A percentile compares a stretch with the other conserved stretches of the same genome.
Conservation (phyloP, 2,329 filamentous ascomycete genomes). For the Colletotrichum spinosum region DNA sequence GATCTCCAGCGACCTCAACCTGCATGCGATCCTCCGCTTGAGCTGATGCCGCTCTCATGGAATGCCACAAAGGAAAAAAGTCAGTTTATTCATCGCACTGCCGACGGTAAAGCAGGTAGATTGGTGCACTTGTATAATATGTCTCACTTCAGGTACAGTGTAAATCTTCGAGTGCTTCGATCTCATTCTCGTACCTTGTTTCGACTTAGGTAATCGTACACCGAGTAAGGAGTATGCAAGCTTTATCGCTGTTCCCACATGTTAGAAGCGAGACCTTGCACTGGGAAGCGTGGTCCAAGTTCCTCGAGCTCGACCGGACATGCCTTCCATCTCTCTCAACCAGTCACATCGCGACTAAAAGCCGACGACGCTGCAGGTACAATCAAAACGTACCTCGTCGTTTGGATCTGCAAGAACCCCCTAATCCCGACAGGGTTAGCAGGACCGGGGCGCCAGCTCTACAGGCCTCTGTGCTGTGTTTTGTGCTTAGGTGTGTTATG, state of each 20-base stretch:
- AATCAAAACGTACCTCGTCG: conserved; percentile 18
- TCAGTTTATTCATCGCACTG: no score
- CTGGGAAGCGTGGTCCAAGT: conserved; percentile 22
- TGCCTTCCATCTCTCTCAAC: neutral
- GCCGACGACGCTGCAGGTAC: conserved; percentile 35
- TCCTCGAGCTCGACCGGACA: conserved; percentile 18
- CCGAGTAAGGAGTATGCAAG: neutral
- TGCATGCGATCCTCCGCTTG: no score
- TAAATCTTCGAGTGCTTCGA: no score
- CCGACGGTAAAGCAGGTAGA: no score
- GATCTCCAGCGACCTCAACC: no score
- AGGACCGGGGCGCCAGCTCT: conserved; percentile 15
- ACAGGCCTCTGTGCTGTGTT: neutral
- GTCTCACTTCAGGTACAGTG: no score
- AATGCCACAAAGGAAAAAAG: no score
- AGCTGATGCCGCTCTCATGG: no score
- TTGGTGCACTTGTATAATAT: no score
- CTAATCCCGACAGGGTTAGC: conserved; percentile 24
- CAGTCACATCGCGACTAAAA: conserved; percentile 31
- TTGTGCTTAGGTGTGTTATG: no score
- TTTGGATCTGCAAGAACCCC: neutral
- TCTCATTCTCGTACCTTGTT: no score
- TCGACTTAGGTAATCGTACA: neutral
- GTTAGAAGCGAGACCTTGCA: neutral
- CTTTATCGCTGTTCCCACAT: conserved; percentile 13